Conservation (phyloP, 441 rosid species). For the Populus hybrid region DNA sequence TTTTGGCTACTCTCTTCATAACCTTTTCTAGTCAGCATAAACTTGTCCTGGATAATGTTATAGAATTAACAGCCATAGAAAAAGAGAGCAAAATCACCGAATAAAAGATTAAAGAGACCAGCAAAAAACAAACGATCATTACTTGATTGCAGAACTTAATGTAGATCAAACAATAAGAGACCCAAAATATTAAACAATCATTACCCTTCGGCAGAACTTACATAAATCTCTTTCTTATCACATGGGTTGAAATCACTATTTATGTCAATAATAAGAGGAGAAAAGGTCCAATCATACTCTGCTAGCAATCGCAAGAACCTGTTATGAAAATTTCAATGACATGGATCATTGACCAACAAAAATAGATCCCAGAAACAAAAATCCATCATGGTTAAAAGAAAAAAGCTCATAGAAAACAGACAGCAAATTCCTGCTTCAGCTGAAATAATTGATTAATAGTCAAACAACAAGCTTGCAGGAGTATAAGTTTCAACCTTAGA, state of each 20-base stretch:
- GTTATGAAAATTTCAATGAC: slow-evolving; percentile 17
- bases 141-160: slow-evolving; percentile 32
- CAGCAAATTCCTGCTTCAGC: neutral
- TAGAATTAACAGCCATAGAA: slow-evolving; percentile 4
- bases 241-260: slow-evolving; percentile 65
- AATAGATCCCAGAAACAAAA: neutral
- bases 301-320: slow-evolving; percentile 83
- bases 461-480: slow-evolving; percentile 8
- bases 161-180: neutral
- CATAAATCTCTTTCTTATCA: slow-evolving; percentile 74
- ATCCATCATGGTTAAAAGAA: neutral
- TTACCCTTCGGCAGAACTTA: slow-evolving; percentile 33
- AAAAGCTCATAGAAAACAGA: neutral
- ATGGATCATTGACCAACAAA: neutral
- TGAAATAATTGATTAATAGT: neutral
- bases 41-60: slow-evolving; percentile 54
- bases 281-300: slow-evolving; percentile 82
- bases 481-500: slow-evolving; percentile 51
- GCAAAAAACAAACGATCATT: slow-evolving; percentile 9
- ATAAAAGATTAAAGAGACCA: slow-evolving; percentile 6
- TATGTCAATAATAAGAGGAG: slow-evolving; percentile 78
- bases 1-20: slow-evolving; percentile 46
- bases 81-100: neutral
- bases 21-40: slow-evolving; percentile 63
- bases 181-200: slow-evolving; percentile 11